Conservation (phyloP, 441 rosid species). For the Flueggea neowawraea region DNA sequence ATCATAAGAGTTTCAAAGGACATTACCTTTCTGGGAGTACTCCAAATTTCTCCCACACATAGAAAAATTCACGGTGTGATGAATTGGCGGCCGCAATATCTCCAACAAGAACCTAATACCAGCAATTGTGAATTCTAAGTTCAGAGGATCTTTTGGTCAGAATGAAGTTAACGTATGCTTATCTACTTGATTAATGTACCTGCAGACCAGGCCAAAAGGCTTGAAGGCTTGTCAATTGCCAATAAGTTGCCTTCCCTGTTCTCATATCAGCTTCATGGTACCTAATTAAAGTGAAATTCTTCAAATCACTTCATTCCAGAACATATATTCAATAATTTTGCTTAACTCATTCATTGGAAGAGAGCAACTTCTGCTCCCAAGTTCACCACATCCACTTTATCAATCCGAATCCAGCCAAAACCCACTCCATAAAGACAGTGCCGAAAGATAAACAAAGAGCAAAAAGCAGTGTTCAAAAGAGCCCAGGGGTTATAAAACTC, state of each 20-base stretch:
- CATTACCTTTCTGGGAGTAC: slow-evolving; percentile 82
- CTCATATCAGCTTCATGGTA: slow-evolving; percentile 99
- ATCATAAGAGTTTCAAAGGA: background rate
- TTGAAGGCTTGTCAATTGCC: slow-evolving; percentile 99
- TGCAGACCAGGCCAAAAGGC: slow-evolving; percentile 99
- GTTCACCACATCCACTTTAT: too few species aligned
- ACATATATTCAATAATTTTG: background rate
- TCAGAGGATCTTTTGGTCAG: too few species aligned
- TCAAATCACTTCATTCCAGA: slow-evolving; percentile 4
- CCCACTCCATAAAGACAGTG: too few species aligned
- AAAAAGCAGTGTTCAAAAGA: background rate
- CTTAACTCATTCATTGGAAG: too few species aligned
- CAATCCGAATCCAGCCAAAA: too few species aligned
- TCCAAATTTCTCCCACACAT: slow-evolving; percentile 87
- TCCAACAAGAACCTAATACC: slow-evolving; percentile 83
- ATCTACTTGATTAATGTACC: slow-evolving; percentile 27
- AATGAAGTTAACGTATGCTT: background rate
- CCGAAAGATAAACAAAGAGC: too few species aligned
- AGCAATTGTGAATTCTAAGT: too few species aligned
- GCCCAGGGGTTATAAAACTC: background rate
- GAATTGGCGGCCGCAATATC: slow-evolving; percentile 89
- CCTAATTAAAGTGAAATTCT: slow-evolving; percentile 34
- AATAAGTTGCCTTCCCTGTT: slow-evolving; percentile 89
- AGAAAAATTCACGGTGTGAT: slow-evolving; percentile 81
- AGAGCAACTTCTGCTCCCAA: too few species aligned